Conservation (phyloP, 768 basidiomycete species). For the Serendipita sp. region DNA sequence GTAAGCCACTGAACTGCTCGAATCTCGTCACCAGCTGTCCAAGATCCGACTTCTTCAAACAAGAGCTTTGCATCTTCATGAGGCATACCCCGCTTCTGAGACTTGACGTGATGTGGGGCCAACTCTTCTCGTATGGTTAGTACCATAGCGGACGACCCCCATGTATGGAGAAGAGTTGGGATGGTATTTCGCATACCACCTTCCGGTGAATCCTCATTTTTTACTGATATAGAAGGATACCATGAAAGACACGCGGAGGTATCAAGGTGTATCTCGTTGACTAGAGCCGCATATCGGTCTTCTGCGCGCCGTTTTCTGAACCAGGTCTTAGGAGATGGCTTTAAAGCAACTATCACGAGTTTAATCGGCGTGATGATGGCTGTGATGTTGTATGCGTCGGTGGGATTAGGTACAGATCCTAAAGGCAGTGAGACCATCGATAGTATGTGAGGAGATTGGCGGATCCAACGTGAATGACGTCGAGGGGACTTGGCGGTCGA, state of each 20-base stretch:
- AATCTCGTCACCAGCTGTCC: slow-evolving; percentile 45
- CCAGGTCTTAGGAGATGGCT: slow-evolving; percentile 87
- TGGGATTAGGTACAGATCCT: slow-evolving; percentile 53
- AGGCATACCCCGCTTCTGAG: background rate
- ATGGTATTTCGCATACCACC: slow-evolving; percentile 4
- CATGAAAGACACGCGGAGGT: slow-evolving; percentile 59
- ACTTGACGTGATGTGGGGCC: background rate
- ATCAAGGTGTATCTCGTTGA: slow-evolving; percentile 28
- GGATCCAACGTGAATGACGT: slow-evolving; percentile 18
- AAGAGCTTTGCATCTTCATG: slow-evolving; percentile 46
- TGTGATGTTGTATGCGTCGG: slow-evolving; percentile 63
- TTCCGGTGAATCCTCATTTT: background rate
- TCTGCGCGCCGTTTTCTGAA: slow-evolving; percentile 49
- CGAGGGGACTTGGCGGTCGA: background rate
- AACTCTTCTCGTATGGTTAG: background rate
- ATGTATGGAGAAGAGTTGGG: background rate
- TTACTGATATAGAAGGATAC: slow-evolving; percentile 47
- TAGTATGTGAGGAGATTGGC: slow-evolving; percentile 47
- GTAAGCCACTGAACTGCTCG: slow-evolving; percentile 80
- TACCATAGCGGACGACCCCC: background rate
- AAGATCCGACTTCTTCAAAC: slow-evolving; percentile 44
- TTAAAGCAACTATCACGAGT: slow-evolving; percentile 81
- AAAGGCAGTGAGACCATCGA: slow-evolving; percentile 70
- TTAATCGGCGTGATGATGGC: slow-evolving; percentile 83
- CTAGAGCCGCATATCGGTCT: slow-evolving; percentile 26